A percentile compares a stretch with the other conserved stretches of the same genome.
Conservation (phyloP, 176 grass and related monocot genomes). For the Dactylis glomerata region DNA sequence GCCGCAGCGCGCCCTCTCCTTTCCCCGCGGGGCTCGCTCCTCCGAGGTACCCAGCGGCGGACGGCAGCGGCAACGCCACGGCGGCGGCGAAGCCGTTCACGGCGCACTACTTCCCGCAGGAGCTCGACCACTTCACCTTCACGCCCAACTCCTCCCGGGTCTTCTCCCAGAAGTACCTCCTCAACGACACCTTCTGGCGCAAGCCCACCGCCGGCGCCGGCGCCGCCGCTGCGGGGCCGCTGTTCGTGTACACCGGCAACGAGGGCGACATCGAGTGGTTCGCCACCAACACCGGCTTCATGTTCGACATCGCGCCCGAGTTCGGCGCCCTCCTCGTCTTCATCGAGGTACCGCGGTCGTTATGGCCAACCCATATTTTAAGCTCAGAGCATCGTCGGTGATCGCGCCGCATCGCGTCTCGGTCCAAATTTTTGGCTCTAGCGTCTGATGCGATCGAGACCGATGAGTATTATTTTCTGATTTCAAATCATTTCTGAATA, state of each 20-base stretch:
- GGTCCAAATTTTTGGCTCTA: background rate
- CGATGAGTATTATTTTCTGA: no score
- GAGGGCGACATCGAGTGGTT: slow-evolving; percentile 91
- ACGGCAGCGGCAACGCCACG: background rate
- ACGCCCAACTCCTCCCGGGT: slow-evolving; percentile 52
- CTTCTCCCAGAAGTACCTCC: slow-evolving; percentile 88
- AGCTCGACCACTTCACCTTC: slow-evolving; percentile 99
- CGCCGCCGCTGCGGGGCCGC: slow-evolving; percentile 26
- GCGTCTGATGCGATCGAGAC: background rate
- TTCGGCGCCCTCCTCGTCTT: slow-evolving; percentile 89
- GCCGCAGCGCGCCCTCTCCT: background rate
- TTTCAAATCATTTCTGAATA: background rate
- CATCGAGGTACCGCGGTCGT: slow-evolving; percentile 7
- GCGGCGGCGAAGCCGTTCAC: slow-evolving; percentile 48
- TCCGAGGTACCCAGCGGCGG: background rate
- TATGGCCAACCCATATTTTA: background rate
- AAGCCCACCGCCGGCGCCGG: background rate
- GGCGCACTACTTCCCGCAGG: slow-evolving; percentile 78
- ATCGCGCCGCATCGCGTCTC: background rate
- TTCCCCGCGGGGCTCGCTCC: background rate
- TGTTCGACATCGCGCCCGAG: slow-evolving; percentile 78
- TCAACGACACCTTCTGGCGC: slow-evolving; percentile 79
- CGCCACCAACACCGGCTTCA: slow-evolving; percentile 78
- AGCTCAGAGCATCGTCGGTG: background rate
- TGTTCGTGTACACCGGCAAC: slow-evolving; percentile 95